Evolutionary conservation across 345 rosid genomes (phyloP), one percentile per base, ranked within the genome.

Genomic region (Sisymbrium irio): DNA sequence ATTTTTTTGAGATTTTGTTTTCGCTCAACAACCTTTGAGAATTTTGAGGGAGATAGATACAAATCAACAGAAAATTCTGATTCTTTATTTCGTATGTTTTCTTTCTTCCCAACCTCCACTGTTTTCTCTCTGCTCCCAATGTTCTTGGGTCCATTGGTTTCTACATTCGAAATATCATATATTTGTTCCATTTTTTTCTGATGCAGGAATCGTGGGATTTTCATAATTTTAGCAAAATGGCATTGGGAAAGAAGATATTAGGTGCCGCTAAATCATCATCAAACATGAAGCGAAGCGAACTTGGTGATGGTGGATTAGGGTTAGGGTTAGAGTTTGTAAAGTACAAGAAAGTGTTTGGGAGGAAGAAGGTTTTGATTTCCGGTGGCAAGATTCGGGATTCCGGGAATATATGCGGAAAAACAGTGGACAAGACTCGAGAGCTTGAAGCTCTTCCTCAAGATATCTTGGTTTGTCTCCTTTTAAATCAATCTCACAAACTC

Each of bases 401-500:
- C 77, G 78, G 80, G 81, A 81, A 85, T 73, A 77, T 67, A 28
- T 76, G 86, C 55, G 74, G 83, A 6, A 79, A 67, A 54, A 64
- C 55, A 65, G 18, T 36, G 73, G 2, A 49, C 11, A 82, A 73
- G 14, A 76, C 62, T 57, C 80, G 79, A 41, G n/a, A 62, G 30
- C 82, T 93, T 17, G 96, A 93, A 77, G 15, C 83, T 67, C 74
- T 93, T 54, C 98, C 72, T 54, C 88, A 84, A 64, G 97, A 93
- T 56, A 45, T 90, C 53, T 78, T 93, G 83, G 97, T 93, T 47
- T 9, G 89, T 73, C 5, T 65, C 4, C 17, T 59, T 46, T 9
- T 6, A 13, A 25, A 17, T 7, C 20, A 11, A 25, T 51, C 45
- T 45, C 46, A 17, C 3, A 17, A 45, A 44, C 36, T 35, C 45